Evolutionary conservation across 2,329 filamentous ascomycete species (phyloP).

Genomic region (Aspergillus fischeri): DNA sequence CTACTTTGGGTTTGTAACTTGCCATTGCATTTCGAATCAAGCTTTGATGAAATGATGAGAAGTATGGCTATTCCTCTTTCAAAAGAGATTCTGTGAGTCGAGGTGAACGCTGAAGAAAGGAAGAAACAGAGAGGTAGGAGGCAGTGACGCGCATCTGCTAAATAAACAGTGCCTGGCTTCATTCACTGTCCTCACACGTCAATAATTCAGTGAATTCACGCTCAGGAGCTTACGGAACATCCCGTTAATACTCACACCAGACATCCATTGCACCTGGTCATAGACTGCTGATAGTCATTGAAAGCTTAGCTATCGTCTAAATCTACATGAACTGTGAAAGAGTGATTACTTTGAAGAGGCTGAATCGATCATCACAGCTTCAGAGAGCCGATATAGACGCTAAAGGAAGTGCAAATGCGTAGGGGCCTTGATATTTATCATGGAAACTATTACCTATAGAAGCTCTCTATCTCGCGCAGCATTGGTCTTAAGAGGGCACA

Average conservation of each 20-base stretch:
- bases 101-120: not conserved
- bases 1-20: not conserved
- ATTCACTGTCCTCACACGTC: not conserved
- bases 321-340: not conserved
- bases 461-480: not conserved
- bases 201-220: not conserved
- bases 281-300: not conserved
- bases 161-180: not conserved
- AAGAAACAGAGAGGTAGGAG: not conserved
- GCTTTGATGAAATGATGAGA: not conserved
- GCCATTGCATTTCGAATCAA: not conserved
- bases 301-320: too few relatives aligned
- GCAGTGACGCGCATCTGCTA: not conserved
- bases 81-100: not conserved
- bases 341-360: not conserved
- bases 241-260: not conserved
- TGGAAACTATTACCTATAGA: not conserved
- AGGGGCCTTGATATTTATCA: not conserved
- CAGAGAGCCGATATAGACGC: not conserved
- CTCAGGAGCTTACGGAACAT: not conserved
- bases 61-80: not conserved
- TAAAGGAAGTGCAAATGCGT: not conserved
- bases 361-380: not conserved
- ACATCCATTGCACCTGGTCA: not conserved
- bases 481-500: not conserved